These are phyloP conservation scores for Cordyceps fumosorosea DNA, from an alignment of 2,329 filamentous ascomycete genomes.

Conservation along the genomic window DNA sequence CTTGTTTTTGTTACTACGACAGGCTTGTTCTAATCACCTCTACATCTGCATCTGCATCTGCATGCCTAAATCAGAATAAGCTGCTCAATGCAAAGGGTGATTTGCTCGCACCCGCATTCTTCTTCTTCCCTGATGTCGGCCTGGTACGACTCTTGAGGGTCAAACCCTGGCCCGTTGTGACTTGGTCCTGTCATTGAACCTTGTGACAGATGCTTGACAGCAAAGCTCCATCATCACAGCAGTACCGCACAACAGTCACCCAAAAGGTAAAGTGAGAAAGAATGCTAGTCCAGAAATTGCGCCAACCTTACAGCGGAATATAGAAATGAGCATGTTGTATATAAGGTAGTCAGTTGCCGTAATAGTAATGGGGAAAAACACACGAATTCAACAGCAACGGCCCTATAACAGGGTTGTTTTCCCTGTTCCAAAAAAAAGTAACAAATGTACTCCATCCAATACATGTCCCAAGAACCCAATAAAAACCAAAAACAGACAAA, in stretches of 20 bases:
- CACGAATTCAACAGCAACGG: background rate
- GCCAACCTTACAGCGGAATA: background rate
- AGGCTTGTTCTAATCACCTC: too few relatives aligned
- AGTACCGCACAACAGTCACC: background rate
- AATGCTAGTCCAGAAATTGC: background rate
- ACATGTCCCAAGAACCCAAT: conserved; percentile 26
- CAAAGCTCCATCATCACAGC: background rate
- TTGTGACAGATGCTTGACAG: background rate
- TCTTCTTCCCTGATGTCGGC: too few relatives aligned
- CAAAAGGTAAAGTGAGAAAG: background rate
- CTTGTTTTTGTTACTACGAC: too few relatives aligned
- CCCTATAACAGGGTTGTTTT: background rate
- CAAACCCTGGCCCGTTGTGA: too few relatives aligned
- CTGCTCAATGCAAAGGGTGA: too few relatives aligned
- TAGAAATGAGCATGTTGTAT: conserved; percentile 2
- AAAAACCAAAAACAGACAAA: conserved; percentile 20
- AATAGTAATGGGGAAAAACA: background rate
- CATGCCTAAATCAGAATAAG: too few relatives aligned
- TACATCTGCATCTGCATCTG: too few relatives aligned
- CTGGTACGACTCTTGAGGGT: too few relatives aligned
- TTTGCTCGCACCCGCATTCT: too few relatives aligned
- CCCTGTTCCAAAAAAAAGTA: conserved; percentile 20
- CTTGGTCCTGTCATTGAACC: too few relatives aligned
- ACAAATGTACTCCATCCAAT: conserved; percentile 36
- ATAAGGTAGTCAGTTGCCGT: conserved; percentile 1